Evolutionary conservation across 345 rosid species (phyloP).

Genomic region (Syzygium aqueum): DNA sequence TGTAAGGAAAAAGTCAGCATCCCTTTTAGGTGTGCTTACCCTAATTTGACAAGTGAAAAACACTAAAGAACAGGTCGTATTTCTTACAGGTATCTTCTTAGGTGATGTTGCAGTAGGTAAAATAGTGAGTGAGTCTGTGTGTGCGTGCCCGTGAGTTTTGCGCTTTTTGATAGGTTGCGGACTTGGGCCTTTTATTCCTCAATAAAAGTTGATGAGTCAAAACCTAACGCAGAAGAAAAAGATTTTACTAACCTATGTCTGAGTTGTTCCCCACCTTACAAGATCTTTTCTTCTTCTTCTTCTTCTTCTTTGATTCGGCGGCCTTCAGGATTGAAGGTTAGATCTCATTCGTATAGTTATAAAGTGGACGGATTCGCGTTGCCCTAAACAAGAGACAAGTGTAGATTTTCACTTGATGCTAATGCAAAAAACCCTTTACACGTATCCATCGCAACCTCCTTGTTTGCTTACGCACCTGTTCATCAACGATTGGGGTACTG

Average conservation of each 20-base stretch:
- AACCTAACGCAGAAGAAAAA: background rate
- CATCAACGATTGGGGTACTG: background rate
- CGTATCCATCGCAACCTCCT: background rate
- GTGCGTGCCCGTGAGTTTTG: background rate
- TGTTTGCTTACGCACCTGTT: background rate
- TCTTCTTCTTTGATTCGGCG: background rate
- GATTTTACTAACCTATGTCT: no score
- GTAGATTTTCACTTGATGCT: background rate
- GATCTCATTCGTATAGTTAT: background rate
- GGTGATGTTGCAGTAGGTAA: background rate
- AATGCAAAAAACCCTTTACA: background rate
- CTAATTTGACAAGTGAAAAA: background rate
- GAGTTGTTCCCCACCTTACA: background rate
- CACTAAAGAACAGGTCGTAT: background rate
- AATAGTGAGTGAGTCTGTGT: background rate
- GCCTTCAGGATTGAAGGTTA: background rate
- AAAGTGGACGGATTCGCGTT: background rate
- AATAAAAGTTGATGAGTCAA: background rate
- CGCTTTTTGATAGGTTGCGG: background rate
- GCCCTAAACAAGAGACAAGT: background rate
- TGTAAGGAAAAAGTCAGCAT: background rate
- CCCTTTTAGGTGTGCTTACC: background rate
- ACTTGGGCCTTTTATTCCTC: background rate
- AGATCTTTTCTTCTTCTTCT: background rate
- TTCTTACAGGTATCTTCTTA: no score